phyloP scores from a whole-genome alignment of 441 rosid genomes.

The Syzygium syzygioides region DNA sequence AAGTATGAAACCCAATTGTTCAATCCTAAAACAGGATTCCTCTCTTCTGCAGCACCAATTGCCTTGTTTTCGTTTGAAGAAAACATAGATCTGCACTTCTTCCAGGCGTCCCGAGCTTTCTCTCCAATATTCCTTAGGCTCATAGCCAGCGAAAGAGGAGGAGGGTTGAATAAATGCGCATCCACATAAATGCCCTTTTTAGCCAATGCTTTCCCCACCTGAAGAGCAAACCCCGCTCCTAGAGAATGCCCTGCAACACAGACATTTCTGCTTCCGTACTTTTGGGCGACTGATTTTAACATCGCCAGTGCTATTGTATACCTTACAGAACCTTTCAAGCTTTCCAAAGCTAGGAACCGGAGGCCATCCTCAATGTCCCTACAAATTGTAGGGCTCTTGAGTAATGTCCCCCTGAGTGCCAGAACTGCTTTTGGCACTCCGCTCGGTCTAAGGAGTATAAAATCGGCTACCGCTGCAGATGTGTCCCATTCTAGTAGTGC shows the following conservation, averaged over 20 bases:
- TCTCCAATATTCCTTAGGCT: conserved; percentile 77
- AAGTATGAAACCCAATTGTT: conserved; percentile 61
- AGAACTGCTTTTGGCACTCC: conserved; percentile 89
- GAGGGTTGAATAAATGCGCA: conserved; percentile 86
- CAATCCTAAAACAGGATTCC: conserved; percentile 27
- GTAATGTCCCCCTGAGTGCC: conserved; percentile 79
- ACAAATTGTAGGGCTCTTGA: conserved; percentile 67
- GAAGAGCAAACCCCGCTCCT: conserved; percentile 92
- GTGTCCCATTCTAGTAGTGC: conserved; percentile 90
- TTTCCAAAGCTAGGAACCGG: conserved; percentile 92
- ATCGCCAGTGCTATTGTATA: conserved; percentile 61
- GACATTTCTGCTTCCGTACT: conserved; percentile 69
- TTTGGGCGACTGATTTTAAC: conserved; percentile 45
- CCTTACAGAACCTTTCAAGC: conserved; percentile 86
- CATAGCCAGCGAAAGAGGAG: conserved; percentile 81
- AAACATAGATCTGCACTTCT: conserved; percentile 62
- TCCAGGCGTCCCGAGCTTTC: conserved; percentile 72
- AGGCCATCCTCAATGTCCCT: conserved; percentile 91
- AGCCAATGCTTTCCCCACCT: conserved; percentile 89
- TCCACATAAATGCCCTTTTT: conserved; percentile 68
- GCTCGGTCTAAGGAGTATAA: conserved; percentile 69
- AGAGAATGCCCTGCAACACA: conserved; percentile 86
- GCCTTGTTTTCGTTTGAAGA: conserved; percentile 39
- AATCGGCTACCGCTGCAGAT: conserved; percentile 69
- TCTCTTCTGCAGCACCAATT: conserved; percentile 13